Evolutionary conservation across 1,284 basidiomycete species (phyloP).

Genomic region (Leccinum pallidistipes): DNA sequence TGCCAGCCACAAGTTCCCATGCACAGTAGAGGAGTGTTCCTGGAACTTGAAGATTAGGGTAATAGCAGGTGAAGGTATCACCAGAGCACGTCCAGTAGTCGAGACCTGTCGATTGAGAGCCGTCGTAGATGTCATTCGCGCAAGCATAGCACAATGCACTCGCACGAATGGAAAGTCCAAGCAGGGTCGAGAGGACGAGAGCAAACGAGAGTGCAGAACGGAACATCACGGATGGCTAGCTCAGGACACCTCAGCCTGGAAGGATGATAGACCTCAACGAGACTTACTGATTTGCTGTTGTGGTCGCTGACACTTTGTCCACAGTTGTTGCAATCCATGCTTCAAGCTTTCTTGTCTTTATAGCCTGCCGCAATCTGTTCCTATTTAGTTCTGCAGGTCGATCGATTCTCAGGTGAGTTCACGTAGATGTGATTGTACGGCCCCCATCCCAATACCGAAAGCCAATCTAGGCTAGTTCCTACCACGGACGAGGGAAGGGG

Average conservation of each 20-base stretch:
- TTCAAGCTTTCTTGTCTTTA: neutral
- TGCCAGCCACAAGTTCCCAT: constrained; percentile 1
- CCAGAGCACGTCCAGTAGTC: constrained; percentile 18
- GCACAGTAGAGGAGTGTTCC: constrained; percentile 14
- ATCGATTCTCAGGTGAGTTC: neutral
- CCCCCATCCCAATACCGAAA: neutral
- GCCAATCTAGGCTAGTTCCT: neutral
- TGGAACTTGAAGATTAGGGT: constrained; percentile 11
- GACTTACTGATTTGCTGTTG: neutral
- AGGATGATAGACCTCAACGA: neutral
- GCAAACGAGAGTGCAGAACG: neutral
- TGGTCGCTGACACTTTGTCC: neutral
- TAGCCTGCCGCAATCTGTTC: neutral
- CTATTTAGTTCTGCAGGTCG: neutral
- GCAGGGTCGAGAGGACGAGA: constrained; percentile 9
- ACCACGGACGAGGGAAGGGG: too few relatives aligned
- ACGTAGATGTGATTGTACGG: neutral
- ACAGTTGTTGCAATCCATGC: neutral
- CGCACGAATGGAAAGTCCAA: constrained; percentile 8
- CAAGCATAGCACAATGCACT: constrained; percentile 11
- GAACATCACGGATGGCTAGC: constrained; percentile 2
- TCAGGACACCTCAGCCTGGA: neutral
- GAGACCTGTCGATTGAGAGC: constrained; percentile 2
- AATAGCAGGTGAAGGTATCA: constrained; percentile 15
- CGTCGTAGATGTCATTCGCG: constrained; percentile 10